Evolutionary conservation across 106 monocot genomes (phyloP).

Genomic region (Gastrodia elata): DNA sequence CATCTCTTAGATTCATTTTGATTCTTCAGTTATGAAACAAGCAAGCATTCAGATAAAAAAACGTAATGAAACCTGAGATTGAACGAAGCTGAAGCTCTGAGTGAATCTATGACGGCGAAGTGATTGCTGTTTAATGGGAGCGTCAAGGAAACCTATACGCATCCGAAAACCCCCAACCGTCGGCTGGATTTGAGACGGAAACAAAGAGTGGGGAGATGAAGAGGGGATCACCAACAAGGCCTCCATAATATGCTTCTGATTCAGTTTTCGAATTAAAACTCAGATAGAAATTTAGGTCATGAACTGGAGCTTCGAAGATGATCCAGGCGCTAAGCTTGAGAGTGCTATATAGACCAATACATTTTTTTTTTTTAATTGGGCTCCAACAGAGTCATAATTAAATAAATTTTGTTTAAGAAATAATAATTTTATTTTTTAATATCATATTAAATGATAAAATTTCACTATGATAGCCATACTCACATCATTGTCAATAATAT

Average conservation of each 20-base stretch:
- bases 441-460: no score
- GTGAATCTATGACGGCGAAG: neutral
- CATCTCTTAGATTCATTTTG: no score
- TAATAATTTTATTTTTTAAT: no score
- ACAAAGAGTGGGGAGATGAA: neutral
- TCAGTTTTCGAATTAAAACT: neutral
- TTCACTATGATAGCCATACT: no score
- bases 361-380: no score
- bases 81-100: neutral
- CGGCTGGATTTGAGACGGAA: neutral
- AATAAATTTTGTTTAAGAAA: no score
- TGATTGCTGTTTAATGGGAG: neutral
- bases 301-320: neutral
- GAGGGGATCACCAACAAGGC: neutral
- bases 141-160: neutral
- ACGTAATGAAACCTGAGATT: slow-evolving; percentile 4
- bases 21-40: neutral
- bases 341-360: no score
- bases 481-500: no score
- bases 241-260: neutral
- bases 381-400: no score
- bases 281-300: neutral
- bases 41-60: neutral
- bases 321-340: no score
- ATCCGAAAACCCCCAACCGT: neutral